phyloP scores from a whole-genome alignment of 148 eudicot species.

The Cornus controversa region DNA sequence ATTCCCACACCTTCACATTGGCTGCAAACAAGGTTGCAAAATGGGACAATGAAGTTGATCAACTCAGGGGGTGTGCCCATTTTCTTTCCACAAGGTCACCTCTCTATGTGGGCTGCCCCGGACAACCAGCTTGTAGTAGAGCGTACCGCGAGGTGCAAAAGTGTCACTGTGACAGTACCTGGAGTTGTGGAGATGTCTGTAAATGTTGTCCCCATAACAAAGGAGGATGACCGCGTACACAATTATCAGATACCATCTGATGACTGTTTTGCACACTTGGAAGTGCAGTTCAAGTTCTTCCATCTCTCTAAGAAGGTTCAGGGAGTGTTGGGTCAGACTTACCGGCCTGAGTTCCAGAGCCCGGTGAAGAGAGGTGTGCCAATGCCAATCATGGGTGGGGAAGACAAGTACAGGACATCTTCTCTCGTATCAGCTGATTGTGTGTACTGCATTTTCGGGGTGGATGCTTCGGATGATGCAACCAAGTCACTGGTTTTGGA shows the following conservation, averaged over 20 bases:
- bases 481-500: conserved; percentile 16
- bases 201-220: conserved; percentile 24
- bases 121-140: conserved; percentile 19
- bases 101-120: conserved; percentile 21
- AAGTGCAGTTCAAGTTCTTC: conserved; percentile 29
- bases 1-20: conserved; percentile 25
- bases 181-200: conserved; percentile 18
- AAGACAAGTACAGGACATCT: conserved; percentile 30
- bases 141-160: conserved; percentile 4
- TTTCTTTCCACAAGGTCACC: conserved; percentile 18
- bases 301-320: conserved; percentile 23
- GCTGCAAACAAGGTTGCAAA: conserved; percentile 21
- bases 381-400: conserved; percentile 38
- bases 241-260: conserved; percentile 24
- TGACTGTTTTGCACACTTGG: conserved; percentile 33
- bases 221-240: conserved; percentile 28
- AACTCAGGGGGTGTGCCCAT: conserved; percentile 3
- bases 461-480: not conserved
- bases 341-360: conserved; percentile 20
- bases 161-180: conserved; percentile 11
- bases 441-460: conserved; percentile 15
- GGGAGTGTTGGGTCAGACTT: conserved; percentile 30
- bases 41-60: conserved; percentile 31
- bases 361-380: conserved; percentile 38
- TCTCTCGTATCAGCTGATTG: conserved; percentile 24